A percentile compares a stretch with the other conserved stretches of the same genome.
These are phyloP conservation scores for Lactifluus echinatus DNA, from an alignment of 768 basidiomycete genomes.

Conservation along the genomic window DNA sequence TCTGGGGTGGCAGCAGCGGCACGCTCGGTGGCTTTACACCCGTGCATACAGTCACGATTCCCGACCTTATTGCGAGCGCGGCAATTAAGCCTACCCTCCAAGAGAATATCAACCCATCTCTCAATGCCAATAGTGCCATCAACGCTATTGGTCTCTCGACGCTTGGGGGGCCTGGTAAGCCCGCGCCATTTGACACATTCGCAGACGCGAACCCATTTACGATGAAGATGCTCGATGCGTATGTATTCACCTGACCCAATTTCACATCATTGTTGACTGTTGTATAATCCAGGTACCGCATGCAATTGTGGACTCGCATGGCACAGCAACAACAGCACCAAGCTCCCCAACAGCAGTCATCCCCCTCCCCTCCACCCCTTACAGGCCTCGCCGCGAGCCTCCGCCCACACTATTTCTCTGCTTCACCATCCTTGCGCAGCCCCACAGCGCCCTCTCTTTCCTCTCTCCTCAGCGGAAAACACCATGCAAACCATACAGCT, in stretches of 20 bases:
- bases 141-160: slow-evolving; percentile 28
- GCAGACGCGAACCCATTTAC: slow-evolving; percentile 77
- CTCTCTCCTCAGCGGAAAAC: slow-evolving; percentile 41
- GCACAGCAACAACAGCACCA: slow-evolving; percentile 58
- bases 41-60: slow-evolving; percentile 76
- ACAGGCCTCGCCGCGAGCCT: slow-evolving; percentile 26
- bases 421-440: slow-evolving; percentile 12
- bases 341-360: slow-evolving; percentile 27
- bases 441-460: slow-evolving; percentile 22
- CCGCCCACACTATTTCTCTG: slow-evolving; percentile 35
- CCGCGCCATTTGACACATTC: slow-evolving; percentile 63
- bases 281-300: slow-evolving; percentile 46
- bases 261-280: slow-evolving; percentile 6
- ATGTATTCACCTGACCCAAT: slow-evolving; percentile 29
- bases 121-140: slow-evolving; percentile 38
- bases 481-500: not conserved
- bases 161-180: slow-evolving; percentile 27
- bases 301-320: slow-evolving; percentile 92
- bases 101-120: slow-evolving; percentile 72
- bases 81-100: slow-evolving; percentile 35
- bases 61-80: slow-evolving; percentile 37
- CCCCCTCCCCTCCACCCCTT: slow-evolving; percentile 20
- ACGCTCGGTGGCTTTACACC: slow-evolving; percentile 63
- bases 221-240: slow-evolving; percentile 79
- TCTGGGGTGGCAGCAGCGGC: slow-evolving; percentile 71